Evolutionary conservation across 148 eudicot genomes (phyloP), one percentile per base, ranked within the genome.

Genomic region (Chenopodium formosanum): DNA sequence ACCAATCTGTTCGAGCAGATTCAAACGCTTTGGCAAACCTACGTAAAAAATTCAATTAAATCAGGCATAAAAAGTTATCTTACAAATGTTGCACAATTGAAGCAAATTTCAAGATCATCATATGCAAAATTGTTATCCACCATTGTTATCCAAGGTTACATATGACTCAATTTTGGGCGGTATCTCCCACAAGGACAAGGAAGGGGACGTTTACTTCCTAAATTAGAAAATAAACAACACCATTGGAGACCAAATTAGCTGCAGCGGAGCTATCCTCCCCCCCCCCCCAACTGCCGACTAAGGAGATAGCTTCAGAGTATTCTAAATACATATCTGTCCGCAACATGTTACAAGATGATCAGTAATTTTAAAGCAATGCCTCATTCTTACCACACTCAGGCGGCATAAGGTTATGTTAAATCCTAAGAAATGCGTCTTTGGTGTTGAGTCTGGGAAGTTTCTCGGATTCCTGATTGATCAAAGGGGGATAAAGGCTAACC

Each of bases 1-100:
- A 90, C 99, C 98, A 96, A 86, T 96, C 99, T 91, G 86, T 92
- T 78, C 92, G 88, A 73, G 97, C 97, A 88, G 98, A 86, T 80
- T 91, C 97, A 7, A 98, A 93, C 76, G 92, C 98, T 83, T 91
- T 92, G 66, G 99, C 99, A 90, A 94, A 96, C 74, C 98, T 95
- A 89, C 13, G 69, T 32, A 84, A n/a, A 25, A 37, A 77, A 44
- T 63, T 3, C 52, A 20, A 34, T 5, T 47, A 6, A 20, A 19
- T 77, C 68, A 73, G 34, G 66, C 16, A 44, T 44, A 31, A 7
- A 1, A 68, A 46, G 17, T 20, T 0, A 53, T 22, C 52, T 10
- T 34, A n/a, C 66, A 58, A 62, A 73, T 72, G 78, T 3, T 64
- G 40, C 68, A 60, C 17, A 16, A 67, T 44, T 50, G 53, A 65